Base-by-base conservation (phyloP, 1,139 yeast genomes). In the Suhomyces terraborum region DNA sequence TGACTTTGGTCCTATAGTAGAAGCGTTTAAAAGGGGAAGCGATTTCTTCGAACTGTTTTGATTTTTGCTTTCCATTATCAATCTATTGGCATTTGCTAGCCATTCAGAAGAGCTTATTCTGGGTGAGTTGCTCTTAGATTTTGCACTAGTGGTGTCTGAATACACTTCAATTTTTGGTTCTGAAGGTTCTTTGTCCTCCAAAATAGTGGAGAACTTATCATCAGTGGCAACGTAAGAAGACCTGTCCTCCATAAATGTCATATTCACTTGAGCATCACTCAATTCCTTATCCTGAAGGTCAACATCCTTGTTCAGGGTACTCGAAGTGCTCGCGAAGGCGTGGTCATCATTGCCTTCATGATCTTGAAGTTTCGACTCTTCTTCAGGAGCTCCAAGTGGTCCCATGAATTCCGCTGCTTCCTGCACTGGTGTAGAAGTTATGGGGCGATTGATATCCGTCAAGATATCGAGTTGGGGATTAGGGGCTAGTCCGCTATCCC, bases 401-500 rank as follows among this genome's bases (percentile, higher is more conserved):
- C 23, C 38, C n/a, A 28, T 17, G 4, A 32, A 10, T 13, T 26
- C 24, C 8, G 20, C 8, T 5, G 30, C 36, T 9, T 30, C 31
- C 6, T 52, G 54, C 8, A 55, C 46, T 1, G 64, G 63, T 0
- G 64, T 58, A 7, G 64, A 58, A 1, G 62, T 53, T 6, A 45
- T 35, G 18, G 57, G 56, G 13, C 55, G 40, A 34, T 44, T 43
- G 17, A 48, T 30, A 14, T 47, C 43, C n/a, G 36, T 39, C 19
- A 57, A 37, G 3, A 45, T 26, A 32, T 55, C 58, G 33, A 58
- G 43, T 31, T 50, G 52, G 1, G 55, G 52, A 31, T 58, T 52
- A 4, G 46, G 36, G 4, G 46, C 48, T 31, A 69, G 52, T 2
- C 68, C 67, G 43, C 66, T 70, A 31, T 59, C 63, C 16, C 21